phyloP scores from a whole-genome alignment of 768 basidiomycete species.

The Zangia roseola region DNA sequence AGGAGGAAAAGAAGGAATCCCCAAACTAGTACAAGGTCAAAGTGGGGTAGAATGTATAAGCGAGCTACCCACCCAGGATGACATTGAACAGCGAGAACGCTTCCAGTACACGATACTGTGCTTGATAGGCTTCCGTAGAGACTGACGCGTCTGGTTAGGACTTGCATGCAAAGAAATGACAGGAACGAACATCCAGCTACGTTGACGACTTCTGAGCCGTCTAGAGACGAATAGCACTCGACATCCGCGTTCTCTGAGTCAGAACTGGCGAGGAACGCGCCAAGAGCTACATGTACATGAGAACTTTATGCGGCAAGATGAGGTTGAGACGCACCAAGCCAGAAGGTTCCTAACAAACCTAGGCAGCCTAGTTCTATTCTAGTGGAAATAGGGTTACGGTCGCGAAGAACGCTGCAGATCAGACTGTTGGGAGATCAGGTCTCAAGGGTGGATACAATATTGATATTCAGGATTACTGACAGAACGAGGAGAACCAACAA shows the following conservation, averaged over 20 bases:
- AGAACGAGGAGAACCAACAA: slow-evolving; percentile 65
- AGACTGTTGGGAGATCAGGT: slow-evolving; percentile 40
- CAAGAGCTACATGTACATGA: slow-evolving; percentile 53
- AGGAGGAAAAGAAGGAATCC: slow-evolving; percentile 48
- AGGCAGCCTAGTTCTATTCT: slow-evolving; percentile 71
- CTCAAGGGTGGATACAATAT: slow-evolving; percentile 2
- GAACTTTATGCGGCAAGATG: slow-evolving; percentile 1
- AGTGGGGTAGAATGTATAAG: background rate
- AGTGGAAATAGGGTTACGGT: slow-evolving; percentile 76
- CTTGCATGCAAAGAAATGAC: background rate
- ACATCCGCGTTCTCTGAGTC: slow-evolving; percentile 78
- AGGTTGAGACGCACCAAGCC: slow-evolving; percentile 58
- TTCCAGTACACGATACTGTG: slow-evolving; percentile 83
- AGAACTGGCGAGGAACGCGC: slow-evolving; percentile 69
- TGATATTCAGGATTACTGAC: slow-evolving; percentile 39
- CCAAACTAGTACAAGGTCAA: slow-evolving; percentile 39
- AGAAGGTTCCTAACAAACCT: slow-evolving; percentile 70
- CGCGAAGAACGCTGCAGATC: slow-evolving; percentile 60
- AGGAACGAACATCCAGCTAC: slow-evolving; percentile 61
- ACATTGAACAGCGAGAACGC: slow-evolving; percentile 80
- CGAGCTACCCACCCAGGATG: slow-evolving; percentile 51
- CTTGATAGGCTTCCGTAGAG: slow-evolving; percentile 82
- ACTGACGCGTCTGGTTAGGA: slow-evolving; percentile 41
- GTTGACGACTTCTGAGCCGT: slow-evolving; percentile 52
- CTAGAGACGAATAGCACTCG: slow-evolving; percentile 68